Percentiles rank a stretch among this genome's conserved stretches.
phyloP scores from a whole-genome alignment of 2,329 filamentous ascomycete species.

The Cladosporium halotolerans region DNA sequence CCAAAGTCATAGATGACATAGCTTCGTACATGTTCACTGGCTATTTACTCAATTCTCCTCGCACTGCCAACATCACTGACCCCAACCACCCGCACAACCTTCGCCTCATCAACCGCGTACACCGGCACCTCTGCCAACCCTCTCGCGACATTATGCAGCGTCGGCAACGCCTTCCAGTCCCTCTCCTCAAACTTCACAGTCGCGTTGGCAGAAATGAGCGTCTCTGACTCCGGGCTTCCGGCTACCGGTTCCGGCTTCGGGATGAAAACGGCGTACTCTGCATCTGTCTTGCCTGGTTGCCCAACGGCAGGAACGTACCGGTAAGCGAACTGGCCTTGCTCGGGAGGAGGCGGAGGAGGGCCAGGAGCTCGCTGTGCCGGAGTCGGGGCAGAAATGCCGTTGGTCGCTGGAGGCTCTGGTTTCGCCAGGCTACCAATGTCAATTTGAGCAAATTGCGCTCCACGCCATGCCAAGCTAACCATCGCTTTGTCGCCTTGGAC shows the following conservation, averaged over 20 bases:
- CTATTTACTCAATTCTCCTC: not conserved
- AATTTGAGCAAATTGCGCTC: slow-evolving; percentile 30
- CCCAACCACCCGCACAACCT: slow-evolving; percentile 50
- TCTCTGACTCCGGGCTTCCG: slow-evolving; percentile 18
- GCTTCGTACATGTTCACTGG: not conserved
- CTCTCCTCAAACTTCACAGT: slow-evolving; percentile 44
- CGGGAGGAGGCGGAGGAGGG: slow-evolving; percentile 21
- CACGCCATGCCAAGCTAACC: slow-evolving; percentile 30
- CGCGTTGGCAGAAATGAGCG: slow-evolving; percentile 36
- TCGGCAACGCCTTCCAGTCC: slow-evolving; percentile 53
- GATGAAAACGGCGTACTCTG: slow-evolving; percentile 47
- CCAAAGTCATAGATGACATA: not conserved
- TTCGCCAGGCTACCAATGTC: slow-evolving; percentile 22
- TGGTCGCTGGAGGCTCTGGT: not conserved
- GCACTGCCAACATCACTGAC: slow-evolving; percentile 43
- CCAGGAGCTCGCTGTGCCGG: slow-evolving; percentile 8
- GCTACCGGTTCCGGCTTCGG: slow-evolving; percentile 28
- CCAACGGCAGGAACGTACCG: slow-evolving; percentile 54
- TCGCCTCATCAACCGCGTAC: slow-evolving; percentile 50
- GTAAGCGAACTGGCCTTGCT: slow-evolving; percentile 50
- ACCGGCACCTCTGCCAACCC: slow-evolving; percentile 51
- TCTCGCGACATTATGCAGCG: slow-evolving; percentile 52
- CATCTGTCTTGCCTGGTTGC: slow-evolving; percentile 46
- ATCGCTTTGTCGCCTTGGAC: slow-evolving; percentile 12
- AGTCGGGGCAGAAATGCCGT: not conserved